Evolutionary conservation across 495 filamentous ascomycete genomes (phyloP).

Genomic region (Hyaloscypha bicolor): DNA sequence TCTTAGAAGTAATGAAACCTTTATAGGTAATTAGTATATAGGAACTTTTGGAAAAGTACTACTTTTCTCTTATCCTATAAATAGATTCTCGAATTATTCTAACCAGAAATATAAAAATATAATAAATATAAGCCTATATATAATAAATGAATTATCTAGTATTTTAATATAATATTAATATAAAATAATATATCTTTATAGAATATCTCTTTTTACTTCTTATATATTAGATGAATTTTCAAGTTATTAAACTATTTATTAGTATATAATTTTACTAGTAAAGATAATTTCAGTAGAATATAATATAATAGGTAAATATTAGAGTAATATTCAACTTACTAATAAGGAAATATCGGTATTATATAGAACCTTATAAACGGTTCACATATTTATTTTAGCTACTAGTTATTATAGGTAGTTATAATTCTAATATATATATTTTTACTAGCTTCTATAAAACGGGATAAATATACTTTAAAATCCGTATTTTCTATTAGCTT

Average conservation of each 20-base stretch:
- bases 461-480: not conserved
- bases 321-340: not conserved
- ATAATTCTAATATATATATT: not conserved
- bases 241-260: constrained; percentile 1
- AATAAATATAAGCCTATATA: constrained; percentile 2
- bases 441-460: not conserved
- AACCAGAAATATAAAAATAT: not conserved
- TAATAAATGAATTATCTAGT: not conserved
- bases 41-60: not conserved
- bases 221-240: not conserved
- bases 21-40: not conserved
- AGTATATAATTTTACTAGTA: not conserved
- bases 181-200: not conserved
- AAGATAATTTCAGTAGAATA: not conserved
- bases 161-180: not conserved
- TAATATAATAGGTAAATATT: not conserved
- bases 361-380: not conserved
- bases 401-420: not conserved
- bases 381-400: not conserved
- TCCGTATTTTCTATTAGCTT: not conserved
- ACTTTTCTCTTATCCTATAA: not conserved
- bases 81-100: not conserved
- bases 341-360: not conserved
- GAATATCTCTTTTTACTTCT: not conserved
- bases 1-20: not conserved